Evolutionary conservation across 1,284 basidiomycete genomes (phyloP), one percentile per base, ranked within the genome.

Genomic region (Serendipita sp.): DNA sequence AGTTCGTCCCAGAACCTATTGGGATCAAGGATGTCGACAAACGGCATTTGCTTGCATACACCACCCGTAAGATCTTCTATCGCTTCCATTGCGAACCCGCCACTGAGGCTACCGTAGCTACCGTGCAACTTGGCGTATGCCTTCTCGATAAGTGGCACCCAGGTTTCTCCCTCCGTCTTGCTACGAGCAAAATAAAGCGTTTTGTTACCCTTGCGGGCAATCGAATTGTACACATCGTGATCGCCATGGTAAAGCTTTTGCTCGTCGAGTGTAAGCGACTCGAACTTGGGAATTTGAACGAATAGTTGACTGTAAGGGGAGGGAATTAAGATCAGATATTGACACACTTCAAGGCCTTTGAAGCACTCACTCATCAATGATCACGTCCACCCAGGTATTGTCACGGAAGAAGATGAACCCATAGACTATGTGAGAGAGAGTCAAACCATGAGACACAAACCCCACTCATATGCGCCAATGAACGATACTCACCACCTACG

Each of bases 71-170:
- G 69, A 68, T 79, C 78, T 66, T 81, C 79, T 1, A 80, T 72
- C 0, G 74, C 78, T 64, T 80, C 77, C 29, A 71, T 71, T 13
- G 73, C 69, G 58, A 68, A 72, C 75, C 75, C 8, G 67, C 64
- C 17, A 80, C 64, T 1, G 76, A 70, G 2, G 22, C 22, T 22
- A 22, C 70, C 68, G 67, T 78, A 80, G 66, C 78, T 76, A 1
- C 79, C 79, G 66, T 80, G 77, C 2, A 81, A 67, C 67, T 81
- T 81, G 0, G 80, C 80, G 65, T 76, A 82, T 2, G 80, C 80
- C 68, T 82, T 81, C 67, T 81, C 80, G 17, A 81, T 74, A 12
- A 82, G 69, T 2, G 80, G 78, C 17, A 81, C 79, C 79, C 79
- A 81, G 3, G 78, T 80, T 64, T 80, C 79, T 43, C 74, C 74